Percentiles rank a stretch among this genome's conserved stretches.
These are phyloP conservation scores for Mucor sp. DNA, from an alignment of 371 early-diverging fungal species.

Conservation along the genomic window DNA sequence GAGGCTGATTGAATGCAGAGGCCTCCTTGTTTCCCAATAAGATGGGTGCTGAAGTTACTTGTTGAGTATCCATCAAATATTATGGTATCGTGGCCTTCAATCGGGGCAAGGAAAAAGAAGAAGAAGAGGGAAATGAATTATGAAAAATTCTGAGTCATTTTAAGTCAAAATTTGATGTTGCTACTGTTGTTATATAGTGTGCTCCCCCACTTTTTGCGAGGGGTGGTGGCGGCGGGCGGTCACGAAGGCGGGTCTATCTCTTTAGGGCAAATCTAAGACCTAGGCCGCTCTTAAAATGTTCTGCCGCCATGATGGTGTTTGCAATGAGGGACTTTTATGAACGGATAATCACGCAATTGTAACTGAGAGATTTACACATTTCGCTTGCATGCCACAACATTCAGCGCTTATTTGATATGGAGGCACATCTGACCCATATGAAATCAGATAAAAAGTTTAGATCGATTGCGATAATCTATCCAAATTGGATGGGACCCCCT, in stretches of 20 bases:
- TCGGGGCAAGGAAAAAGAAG: conserved; percentile 3
- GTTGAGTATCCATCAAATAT: conserved; percentile 20
- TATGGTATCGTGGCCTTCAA: not conserved
- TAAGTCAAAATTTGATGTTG: not conserved
- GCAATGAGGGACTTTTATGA: not conserved
- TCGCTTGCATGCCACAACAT: not conserved
- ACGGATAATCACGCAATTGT: not conserved
- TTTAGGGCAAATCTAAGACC: not conserved
- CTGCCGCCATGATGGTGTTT: not conserved
- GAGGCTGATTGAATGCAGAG: not conserved
- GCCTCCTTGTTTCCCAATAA: conserved; percentile 6
- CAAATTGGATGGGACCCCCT: not conserved
- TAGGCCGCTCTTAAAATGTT: not conserved
- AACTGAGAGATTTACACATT: not conserved
- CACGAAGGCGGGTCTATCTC: not conserved
- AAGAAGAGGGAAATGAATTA: not conserved
- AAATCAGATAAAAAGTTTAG: not conserved
- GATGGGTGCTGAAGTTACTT: not conserved
- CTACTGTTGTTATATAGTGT: not conserved
- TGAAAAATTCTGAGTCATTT: conserved; percentile 1
- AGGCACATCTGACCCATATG: not conserved
- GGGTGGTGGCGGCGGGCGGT: not conserved
- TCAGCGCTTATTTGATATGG: not conserved
- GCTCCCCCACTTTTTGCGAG: not conserved
- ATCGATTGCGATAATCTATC: not conserved